A percentile compares a stretch with the other conserved stretches of the same genome.
phyloP scores from a whole-genome alignment of 768 basidiomycete genomes.

The Mycena indigotica region DNA sequence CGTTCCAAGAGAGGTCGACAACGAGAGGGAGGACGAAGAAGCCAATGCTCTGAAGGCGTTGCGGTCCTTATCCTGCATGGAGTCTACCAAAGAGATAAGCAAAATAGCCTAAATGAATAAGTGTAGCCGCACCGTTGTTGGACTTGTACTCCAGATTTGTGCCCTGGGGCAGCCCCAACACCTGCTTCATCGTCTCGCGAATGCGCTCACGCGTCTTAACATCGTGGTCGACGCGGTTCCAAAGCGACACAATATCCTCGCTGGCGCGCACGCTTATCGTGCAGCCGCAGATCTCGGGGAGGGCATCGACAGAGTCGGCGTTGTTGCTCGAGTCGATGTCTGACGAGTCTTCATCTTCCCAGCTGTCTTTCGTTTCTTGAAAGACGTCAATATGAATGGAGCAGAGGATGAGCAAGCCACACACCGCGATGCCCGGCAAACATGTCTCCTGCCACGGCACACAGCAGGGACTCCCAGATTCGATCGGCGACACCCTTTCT shows the following conservation, averaged over 20 bases:
- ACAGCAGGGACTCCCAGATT: slow-evolving; percentile 86
- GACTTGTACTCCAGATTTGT: slow-evolving; percentile 96
- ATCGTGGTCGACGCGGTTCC: slow-evolving; percentile 86
- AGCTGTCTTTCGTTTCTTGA: slow-evolving; percentile 11
- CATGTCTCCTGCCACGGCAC: slow-evolving; percentile 88
- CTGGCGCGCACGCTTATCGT: slow-evolving; percentile 91
- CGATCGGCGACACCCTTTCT: slow-evolving; percentile 89
- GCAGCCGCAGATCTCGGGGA: slow-evolving; percentile 90
- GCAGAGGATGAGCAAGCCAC: neutral
- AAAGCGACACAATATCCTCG: slow-evolving; percentile 92
- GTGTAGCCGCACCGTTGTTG: slow-evolving; percentile 81
- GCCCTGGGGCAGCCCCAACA: slow-evolving; percentile 72
- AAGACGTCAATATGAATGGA: neutral
- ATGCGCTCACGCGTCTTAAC: slow-evolving; percentile 77
- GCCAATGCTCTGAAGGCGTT: neutral
- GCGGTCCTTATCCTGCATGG: slow-evolving; percentile 72
- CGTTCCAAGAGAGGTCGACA: neutral
- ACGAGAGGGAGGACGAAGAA: neutral
- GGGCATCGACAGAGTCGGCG: slow-evolving; percentile 40
- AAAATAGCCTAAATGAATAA: too few relatives aligned
- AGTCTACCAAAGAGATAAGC: too few relatives aligned
- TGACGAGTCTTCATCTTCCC: slow-evolving; percentile 35
- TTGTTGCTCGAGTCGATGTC: slow-evolving; percentile 62
- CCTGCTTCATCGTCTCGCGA: slow-evolving; percentile 76
- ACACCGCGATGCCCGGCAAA: slow-evolving; percentile 68